A percentile compares a stretch with the other conserved stretches of the same genome.
Evolutionary conservation across 306 rosid species (phyloP).

Genomic region (Glycine tomentella): DNA sequence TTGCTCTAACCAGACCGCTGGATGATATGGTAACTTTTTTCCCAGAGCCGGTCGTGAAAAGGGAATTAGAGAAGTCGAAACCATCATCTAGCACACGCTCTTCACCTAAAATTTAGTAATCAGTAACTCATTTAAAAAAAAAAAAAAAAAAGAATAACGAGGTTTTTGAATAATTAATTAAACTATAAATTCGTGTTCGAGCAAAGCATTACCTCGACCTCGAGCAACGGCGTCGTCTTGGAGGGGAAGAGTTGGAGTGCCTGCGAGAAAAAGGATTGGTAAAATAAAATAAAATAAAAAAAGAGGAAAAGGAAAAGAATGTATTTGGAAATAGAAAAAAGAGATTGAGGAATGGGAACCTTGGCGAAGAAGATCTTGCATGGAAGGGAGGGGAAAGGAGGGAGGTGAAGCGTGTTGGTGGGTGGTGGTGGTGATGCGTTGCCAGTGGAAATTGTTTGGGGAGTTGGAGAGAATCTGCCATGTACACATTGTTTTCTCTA

Average conservation of each 20-base stretch:
- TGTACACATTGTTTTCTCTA: constrained; percentile 30
- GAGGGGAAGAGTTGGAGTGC: not conserved
- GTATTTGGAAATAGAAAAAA: not conserved
- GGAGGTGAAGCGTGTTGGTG: not conserved
- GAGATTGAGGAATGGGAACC: not conserved
- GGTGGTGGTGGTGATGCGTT: not conserved
- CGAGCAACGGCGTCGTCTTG: not conserved
- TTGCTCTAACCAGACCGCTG: constrained; percentile 70
- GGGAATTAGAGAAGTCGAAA: constrained; percentile 64
- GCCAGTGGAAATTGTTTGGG: constrained; percentile 42
- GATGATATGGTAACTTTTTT: constrained; percentile 75
- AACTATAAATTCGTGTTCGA: not conserved
- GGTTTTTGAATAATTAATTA: not conserved
- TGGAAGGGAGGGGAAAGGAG: constrained; percentile 41
- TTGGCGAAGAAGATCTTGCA: constrained; percentile 40
- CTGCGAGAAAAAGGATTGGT: not conserved
- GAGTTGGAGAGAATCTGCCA: constrained; percentile 42
- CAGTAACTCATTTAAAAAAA: not conserved
- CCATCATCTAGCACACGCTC: constrained; percentile 46
- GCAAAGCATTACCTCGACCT: not conserved
- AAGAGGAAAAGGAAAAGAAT: no score
- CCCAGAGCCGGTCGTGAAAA: constrained; percentile 84
- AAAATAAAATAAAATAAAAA: not conserved
- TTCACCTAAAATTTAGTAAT: constrained; percentile 54
- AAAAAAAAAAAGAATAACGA: not conserved